Conservation (phyloP, 2,329 filamentous ascomycete genomes). For the Fusarium longipes region DNA sequence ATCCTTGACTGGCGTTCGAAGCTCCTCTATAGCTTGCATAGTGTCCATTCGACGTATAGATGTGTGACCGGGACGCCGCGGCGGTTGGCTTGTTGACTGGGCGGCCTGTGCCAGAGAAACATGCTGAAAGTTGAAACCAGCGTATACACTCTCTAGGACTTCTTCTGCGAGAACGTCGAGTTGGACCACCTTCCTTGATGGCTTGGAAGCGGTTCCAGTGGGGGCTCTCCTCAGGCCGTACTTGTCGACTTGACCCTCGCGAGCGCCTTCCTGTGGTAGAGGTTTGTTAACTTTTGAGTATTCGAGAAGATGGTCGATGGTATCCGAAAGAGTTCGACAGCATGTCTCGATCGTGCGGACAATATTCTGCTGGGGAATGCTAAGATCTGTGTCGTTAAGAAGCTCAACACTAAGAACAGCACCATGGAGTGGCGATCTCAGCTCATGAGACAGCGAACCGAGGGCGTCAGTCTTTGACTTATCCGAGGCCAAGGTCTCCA, state of each 20-base stretch:
- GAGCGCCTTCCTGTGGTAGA: conserved; percentile 8
- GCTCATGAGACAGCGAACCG: conserved; percentile 69
- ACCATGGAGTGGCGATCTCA: conserved; percentile 70
- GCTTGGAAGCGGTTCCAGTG: conserved; percentile 22
- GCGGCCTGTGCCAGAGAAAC: conserved; percentile 36
- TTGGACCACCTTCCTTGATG: conserved; percentile 44
- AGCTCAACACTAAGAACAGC: conserved; percentile 66
- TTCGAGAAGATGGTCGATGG: conserved; percentile 64
- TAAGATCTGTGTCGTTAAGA: conserved; percentile 62
- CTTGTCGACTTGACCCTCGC: not conserved
- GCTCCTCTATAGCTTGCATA: conserved; percentile 57
- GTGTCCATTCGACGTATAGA: conserved; percentile 41
- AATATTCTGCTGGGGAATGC: conserved; percentile 59
- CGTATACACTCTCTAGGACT: conserved; percentile 60
- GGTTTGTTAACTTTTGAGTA: conserved; percentile 66
- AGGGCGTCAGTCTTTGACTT: conserved; percentile 68
- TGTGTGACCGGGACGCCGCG: conserved; percentile 23
- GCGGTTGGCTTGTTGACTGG: not conserved
- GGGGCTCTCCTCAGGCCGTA: not conserved
- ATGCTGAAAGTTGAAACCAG: conserved; percentile 56
- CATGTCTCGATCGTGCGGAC: conserved; percentile 63
- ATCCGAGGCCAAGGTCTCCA: conserved; percentile 53
- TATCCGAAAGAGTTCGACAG: conserved; percentile 63
- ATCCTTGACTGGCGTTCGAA: not conserved
- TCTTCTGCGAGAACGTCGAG: conserved; percentile 59